These are phyloP conservation scores for Peniophora sp. DNA, from an alignment of 1,284 basidiomycete genomes.

Conservation along the genomic window DNA sequence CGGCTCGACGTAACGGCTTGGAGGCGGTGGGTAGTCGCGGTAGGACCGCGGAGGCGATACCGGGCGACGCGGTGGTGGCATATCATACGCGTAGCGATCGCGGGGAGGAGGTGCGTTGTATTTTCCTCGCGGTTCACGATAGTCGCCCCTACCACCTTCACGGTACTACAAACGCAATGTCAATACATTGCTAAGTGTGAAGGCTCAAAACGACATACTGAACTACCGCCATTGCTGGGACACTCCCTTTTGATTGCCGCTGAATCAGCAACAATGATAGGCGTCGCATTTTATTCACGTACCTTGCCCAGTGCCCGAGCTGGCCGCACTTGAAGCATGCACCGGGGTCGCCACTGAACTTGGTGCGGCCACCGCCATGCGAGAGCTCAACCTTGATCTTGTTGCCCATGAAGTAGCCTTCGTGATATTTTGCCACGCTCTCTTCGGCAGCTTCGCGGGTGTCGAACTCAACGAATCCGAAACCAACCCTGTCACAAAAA, in stretches of 20 bases:
- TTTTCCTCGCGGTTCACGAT: slow-evolving; percentile 41
- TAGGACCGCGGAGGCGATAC: slow-evolving; percentile 57
- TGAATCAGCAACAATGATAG: slow-evolving; percentile 3
- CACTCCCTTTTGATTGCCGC: slow-evolving; percentile 50
- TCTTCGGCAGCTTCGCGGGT: slow-evolving; percentile 71
- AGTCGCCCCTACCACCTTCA: slow-evolving; percentile 40
- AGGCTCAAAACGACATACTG: slow-evolving; percentile 6
- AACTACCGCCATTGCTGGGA: slow-evolving; percentile 33
- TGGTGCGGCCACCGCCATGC: slow-evolving; percentile 71
- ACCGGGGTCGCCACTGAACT: slow-evolving; percentile 69
- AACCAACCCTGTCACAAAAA: slow-evolving; percentile 51
- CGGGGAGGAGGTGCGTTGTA: slow-evolving; percentile 42
- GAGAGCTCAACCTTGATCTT: slow-evolving; percentile 81
- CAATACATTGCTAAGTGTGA: too few species aligned
- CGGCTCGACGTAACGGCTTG: slow-evolving; percentile 53
- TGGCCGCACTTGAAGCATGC: slow-evolving; percentile 81
- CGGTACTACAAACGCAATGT: too few species aligned
- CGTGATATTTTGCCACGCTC: slow-evolving; percentile 78
- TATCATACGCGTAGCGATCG: slow-evolving; percentile 43
- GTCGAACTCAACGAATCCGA: slow-evolving; percentile 85
- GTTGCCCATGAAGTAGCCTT: slow-evolving; percentile 83
- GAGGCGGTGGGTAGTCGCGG: slow-evolving; percentile 48
- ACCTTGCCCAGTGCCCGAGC: slow-evolving; percentile 83
- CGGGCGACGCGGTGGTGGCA: slow-evolving; percentile 47
- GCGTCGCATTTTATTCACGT: slow-evolving; percentile 15